These are phyloP conservation scores for Pharnaceum exiguum DNA, from an alignment of 148 eudicot genomes.

Conservation along the genomic window DNA sequence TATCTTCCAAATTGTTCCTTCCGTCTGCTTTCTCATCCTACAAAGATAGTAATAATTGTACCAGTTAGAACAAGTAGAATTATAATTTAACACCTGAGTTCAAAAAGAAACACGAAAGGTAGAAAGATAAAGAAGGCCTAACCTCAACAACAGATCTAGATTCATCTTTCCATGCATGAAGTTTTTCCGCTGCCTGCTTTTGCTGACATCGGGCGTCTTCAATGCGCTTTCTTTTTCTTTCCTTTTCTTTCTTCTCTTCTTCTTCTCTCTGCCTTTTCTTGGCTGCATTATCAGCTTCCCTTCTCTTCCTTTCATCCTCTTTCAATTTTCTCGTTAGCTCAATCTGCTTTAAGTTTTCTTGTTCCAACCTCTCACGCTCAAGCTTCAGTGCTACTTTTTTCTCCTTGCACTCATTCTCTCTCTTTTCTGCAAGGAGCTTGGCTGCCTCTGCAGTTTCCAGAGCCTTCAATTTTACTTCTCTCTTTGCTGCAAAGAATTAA, in stretches of 20 bases:
- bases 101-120: too few relatives aligned
- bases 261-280: slow-evolving; percentile 86
- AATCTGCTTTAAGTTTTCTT: slow-evolving; percentile 61
- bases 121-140: too few relatives aligned
- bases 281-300: slow-evolving; percentile 59
- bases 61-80: slow-evolving; percentile 10
- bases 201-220: slow-evolving; percentile 54
- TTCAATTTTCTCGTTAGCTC: slow-evolving; percentile 59
- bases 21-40: slow-evolving; percentile 38
- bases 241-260: slow-evolving; percentile 74
- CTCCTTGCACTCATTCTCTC: slow-evolving; percentile 69
- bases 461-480: slow-evolving; percentile 84
- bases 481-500: slow-evolving; percentile 62
- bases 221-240: slow-evolving; percentile 63
- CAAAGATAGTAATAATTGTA: slow-evolving; percentile 16
- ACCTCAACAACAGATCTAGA: slow-evolving; percentile 32
- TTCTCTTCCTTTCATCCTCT: slow-evolving; percentile 65
- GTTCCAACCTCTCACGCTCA: slow-evolving; percentile 63
- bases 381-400: slow-evolving; percentile 77
- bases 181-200: slow-evolving; percentile 51
- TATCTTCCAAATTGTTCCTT: slow-evolving; percentile 26
- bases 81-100: not conserved
- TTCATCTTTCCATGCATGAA: slow-evolving; percentile 41
- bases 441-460: slow-evolving; percentile 89
- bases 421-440: slow-evolving; percentile 66